phyloP scores from a whole-genome alignment of 768 basidiomycete species.

The Psilocybe sp. region DNA sequence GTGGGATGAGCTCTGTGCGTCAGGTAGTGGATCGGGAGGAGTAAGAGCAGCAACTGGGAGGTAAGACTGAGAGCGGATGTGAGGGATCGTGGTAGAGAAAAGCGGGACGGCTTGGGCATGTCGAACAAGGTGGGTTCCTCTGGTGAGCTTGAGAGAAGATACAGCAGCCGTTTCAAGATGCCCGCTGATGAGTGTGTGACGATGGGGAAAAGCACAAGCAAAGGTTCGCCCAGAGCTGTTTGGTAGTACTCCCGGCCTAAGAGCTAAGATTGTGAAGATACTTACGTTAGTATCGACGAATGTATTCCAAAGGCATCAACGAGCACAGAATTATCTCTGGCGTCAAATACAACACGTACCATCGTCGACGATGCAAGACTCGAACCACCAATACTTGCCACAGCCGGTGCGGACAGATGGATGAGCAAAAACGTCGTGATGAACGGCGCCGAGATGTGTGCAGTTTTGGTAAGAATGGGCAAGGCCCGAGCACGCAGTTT shows the following conservation, averaged over 20 bases:
- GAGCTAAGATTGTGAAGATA: too few relatives aligned
- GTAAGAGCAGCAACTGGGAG: constrained; percentile 58
- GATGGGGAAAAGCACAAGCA: constrained; percentile 68
- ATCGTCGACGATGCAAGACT: constrained; percentile 67
- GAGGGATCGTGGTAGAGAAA: constrained; percentile 8
- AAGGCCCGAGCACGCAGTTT: constrained; percentile 13
- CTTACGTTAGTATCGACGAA: too few relatives aligned
- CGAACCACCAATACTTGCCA: constrained; percentile 72
- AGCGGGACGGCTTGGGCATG: background rate
- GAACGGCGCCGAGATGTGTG: constrained; percentile 74
- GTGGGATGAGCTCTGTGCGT: constrained; percentile 63
- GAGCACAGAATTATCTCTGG: too few relatives aligned
- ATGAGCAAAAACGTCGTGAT: constrained; percentile 73
- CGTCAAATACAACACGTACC: constrained; percentile 44
- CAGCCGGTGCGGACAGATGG: constrained; percentile 74
- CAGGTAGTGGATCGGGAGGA: constrained; percentile 68
- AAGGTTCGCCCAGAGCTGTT: constrained; percentile 61
- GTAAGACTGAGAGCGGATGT: constrained; percentile 52
- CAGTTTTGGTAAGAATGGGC: constrained; percentile 46
- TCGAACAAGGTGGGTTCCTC: too few relatives aligned
- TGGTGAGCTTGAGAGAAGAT: constrained; percentile 19
- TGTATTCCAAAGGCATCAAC: too few relatives aligned
- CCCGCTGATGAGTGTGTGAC: constrained; percentile 59
- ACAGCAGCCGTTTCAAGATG: constrained; percentile 54
- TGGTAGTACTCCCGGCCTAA: constrained; percentile 88